These are phyloP conservation scores for Aspergillus steynii DNA, from an alignment of 495 filamentous ascomycete species.

Conservation along the genomic window DNA sequence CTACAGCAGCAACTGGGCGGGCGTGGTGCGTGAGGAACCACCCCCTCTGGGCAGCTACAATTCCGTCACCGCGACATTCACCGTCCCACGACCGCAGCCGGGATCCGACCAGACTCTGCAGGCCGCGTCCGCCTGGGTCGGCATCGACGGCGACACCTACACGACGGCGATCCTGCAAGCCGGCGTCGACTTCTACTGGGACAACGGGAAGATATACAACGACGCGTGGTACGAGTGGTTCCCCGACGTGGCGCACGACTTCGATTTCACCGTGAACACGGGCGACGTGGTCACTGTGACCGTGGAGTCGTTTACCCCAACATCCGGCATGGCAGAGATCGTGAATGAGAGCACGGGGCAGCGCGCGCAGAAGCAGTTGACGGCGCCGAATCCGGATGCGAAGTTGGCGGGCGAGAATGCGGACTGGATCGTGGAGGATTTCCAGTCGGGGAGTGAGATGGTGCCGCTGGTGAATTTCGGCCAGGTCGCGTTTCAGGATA, in stretches of 20 bases:
- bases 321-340: slow-evolving; percentile 54
- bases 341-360: slow-evolving; percentile 57
- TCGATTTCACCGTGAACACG: slow-evolving; percentile 51
- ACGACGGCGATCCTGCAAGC: slow-evolving; percentile 59
- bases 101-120: slow-evolving; percentile 35
- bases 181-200: slow-evolving; percentile 58
- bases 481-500: slow-evolving; percentile 49
- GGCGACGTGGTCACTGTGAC: slow-evolving; percentile 59
- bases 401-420: slow-evolving; percentile 51
- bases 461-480: slow-evolving; percentile 59
- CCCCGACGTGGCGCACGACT: slow-evolving; percentile 56
- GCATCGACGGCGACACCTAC: slow-evolving; percentile 62
- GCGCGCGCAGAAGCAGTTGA: slow-evolving; percentile 52
- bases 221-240: slow-evolving; percentile 70
- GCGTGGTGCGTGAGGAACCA: slow-evolving; percentile 50
- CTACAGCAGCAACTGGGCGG: slow-evolving; percentile 64
- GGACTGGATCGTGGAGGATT: slow-evolving; percentile 70
- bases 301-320: slow-evolving; percentile 47
- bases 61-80: slow-evolving; percentile 55
- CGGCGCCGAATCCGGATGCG: slow-evolving; percentile 32
- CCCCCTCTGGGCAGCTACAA: slow-evolving; percentile 48
- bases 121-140: slow-evolving; percentile 62
- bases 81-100: slow-evolving; percentile 46
- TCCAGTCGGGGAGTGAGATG: slow-evolving; percentile 43
- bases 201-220: slow-evolving; percentile 38